Evolutionary conservation across 495 filamentous ascomycete species (phyloP).

Genomic region (Podospora comata): DNA sequence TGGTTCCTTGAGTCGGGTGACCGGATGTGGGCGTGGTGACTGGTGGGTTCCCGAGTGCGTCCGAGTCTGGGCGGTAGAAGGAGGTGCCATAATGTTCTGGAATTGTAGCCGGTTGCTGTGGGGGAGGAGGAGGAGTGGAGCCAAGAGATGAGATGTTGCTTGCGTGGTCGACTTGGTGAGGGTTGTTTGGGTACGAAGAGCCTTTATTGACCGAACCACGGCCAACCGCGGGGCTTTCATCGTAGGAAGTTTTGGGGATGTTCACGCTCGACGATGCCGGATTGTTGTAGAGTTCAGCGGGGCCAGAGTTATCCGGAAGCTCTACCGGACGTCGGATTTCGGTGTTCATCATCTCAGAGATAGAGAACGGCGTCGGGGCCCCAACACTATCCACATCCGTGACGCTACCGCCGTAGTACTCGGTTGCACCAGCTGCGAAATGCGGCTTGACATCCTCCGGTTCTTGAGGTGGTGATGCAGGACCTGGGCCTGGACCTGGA

Average conservation of each 20-base stretch:
- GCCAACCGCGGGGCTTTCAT: constrained; percentile 7
- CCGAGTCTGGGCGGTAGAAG: constrained; percentile 33
- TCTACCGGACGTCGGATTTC: constrained; percentile 37
- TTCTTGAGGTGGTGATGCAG: constrained; percentile 13
- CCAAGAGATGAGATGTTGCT: constrained; percentile 20
- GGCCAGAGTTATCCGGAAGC: constrained; percentile 32
- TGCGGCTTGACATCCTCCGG: constrained; percentile 41
- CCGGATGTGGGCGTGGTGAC: background rate
- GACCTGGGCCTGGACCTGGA: constrained; percentile 20
- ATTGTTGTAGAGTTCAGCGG: constrained; percentile 37
- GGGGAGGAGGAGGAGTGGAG: constrained; percentile 7
- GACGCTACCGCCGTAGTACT: constrained; percentile 31
- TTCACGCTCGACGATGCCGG: constrained; percentile 26
- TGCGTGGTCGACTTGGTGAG: constrained; percentile 31
- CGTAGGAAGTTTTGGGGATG: constrained; percentile 28
- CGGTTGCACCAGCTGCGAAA: constrained; percentile 30
- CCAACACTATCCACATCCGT: constrained; percentile 30
- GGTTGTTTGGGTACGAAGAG: constrained; percentile 18
- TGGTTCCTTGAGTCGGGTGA: background rate
- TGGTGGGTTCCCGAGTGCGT: constrained; percentile 24
- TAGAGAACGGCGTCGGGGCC: constrained; percentile 17
- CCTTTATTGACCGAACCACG: constrained; percentile 20
- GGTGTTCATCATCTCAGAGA: constrained; percentile 41
- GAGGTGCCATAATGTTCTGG: constrained; percentile 7
- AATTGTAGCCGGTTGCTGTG: constrained; percentile 9